Percentiles rank a stretch among this genome's conserved stretches.
Conservation (phyloP, 805 yeast species). For the Candida wancherniae region DNA sequence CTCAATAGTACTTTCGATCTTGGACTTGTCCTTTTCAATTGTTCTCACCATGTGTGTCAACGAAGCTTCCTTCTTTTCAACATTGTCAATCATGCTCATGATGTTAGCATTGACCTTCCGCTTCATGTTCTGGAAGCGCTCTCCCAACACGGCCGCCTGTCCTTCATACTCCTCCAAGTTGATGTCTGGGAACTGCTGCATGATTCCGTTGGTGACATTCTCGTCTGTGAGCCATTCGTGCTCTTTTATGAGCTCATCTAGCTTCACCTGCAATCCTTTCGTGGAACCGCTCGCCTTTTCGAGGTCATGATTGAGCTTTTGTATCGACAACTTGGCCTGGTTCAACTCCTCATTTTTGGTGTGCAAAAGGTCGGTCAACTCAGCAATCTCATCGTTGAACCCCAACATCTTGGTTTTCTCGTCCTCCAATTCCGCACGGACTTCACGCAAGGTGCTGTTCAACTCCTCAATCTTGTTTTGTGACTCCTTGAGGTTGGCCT, state of each 20-base stretch:
- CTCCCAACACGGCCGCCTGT: conserved; percentile 51
- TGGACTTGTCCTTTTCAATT: conserved; percentile 81
- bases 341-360: conserved; percentile 40
- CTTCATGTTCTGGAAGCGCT: conserved; percentile 63
- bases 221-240: conserved; percentile 74
- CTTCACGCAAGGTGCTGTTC: conserved; percentile 14
- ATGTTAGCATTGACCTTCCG: conserved; percentile 80
- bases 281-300: conserved; percentile 43
- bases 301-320: conserved; percentile 51
- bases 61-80: conserved; percentile 78
- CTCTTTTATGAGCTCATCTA: conserved; percentile 46
- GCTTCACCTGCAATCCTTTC: conserved; percentile 29
- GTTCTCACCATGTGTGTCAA: conserved; percentile 77
- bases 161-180: conserved; percentile 60
- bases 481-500: conserved; percentile 4
- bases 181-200: conserved; percentile 59
- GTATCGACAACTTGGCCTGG: conserved; percentile 47
- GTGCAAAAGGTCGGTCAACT: conserved; percentile 45
- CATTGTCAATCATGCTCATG: conserved; percentile 87
- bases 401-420: conserved; percentile 61
- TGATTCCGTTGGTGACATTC: conserved; percentile 47
- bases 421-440: conserved; percentile 37
- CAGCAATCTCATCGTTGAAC: conserved; percentile 70
- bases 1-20: conserved; percentile 81
- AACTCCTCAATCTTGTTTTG: conserved; percentile 24